A percentile compares a stretch with the other conserved stretches of the same genome.
Evolutionary conservation across 129 eudicot species (phyloP).

Genomic region (Glebionis coronaria): DNA sequence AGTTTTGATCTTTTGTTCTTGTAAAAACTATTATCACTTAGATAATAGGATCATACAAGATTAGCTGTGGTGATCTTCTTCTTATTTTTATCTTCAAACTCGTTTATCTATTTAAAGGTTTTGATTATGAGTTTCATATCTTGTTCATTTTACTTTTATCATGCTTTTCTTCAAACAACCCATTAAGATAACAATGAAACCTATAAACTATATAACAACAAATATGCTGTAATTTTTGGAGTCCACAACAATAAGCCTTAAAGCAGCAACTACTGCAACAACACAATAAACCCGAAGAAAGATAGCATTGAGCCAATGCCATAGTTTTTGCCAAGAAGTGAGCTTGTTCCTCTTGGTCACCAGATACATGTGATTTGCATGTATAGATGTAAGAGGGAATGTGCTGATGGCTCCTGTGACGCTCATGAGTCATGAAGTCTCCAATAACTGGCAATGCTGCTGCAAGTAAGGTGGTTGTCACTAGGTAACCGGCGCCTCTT

Average conservation of each 20-base stretch:
- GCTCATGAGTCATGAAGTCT: conserved; percentile 94
- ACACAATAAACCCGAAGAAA: conserved; percentile 55
- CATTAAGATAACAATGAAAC: conserved; percentile 22
- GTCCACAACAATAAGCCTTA: conserved; percentile 76
- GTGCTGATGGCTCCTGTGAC: conserved; percentile 92
- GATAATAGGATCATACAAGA: no score
- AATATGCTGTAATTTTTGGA: conserved; percentile 69
- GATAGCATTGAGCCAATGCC: conserved; percentile 91
- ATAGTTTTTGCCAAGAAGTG: conserved; percentile 41
- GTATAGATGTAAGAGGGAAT: conserved; percentile 90
- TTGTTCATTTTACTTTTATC: no score
- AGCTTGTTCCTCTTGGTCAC: conserved; percentile 67
- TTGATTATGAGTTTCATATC: no score
- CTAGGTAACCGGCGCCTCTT: conserved; percentile 80
- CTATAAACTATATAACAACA: conserved; percentile 61
- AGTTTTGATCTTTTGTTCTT: no score
- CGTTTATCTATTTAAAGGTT: no score
- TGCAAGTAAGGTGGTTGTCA: conserved; percentile 58
- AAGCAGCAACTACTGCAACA: conserved; percentile 77
- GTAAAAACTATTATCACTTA: no score
- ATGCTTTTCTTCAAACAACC: no score
- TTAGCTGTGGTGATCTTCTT: no score
- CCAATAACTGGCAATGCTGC: conserved; percentile 88
- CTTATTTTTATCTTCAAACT: no score
- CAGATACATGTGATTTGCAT: conserved; percentile 94